Conservation (phyloP, 805 yeast species). For the Candida coleopterorum region DNA sequence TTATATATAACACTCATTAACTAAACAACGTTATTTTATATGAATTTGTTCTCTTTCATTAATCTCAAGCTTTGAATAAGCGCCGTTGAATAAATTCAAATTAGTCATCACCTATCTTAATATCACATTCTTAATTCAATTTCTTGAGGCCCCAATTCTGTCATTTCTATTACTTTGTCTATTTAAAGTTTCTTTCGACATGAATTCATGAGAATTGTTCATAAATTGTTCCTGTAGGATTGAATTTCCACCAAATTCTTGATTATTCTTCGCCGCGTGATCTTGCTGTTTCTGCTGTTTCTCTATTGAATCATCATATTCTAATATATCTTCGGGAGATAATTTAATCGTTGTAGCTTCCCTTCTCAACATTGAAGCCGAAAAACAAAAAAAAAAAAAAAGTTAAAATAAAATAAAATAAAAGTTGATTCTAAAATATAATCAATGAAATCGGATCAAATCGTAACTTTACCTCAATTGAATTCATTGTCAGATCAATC, state of each 20-base stretch:
- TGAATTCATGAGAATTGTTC: slow-evolving; percentile 18
- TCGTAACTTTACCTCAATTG: slow-evolving; percentile 22
- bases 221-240: slow-evolving; percentile 14
- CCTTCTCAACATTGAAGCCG: slow-evolving; percentile 57
- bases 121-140: slow-evolving; percentile 1
- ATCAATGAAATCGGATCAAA: slow-evolving; percentile 12
- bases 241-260: slow-evolving; percentile 11
- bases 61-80: too few relatives aligned
- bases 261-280: slow-evolving; percentile 8
- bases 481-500: slow-evolving; percentile 18
- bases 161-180: slow-evolving; percentile 13
- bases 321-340: slow-evolving; percentile 62
- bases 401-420: too few relatives aligned
- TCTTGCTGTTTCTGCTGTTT: slow-evolving; percentile 7
- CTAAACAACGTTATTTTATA: too few relatives aligned
- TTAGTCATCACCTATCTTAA: too few relatives aligned
- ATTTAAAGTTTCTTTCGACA: slow-evolving; percentile 50
- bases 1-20: too few relatives aligned
- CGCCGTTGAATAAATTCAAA: too few relatives aligned
- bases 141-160: slow-evolving; percentile 17
- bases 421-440: too few relatives aligned
- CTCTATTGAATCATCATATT: slow-evolving; percentile 35
- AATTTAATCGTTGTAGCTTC: slow-evolving; percentile 65
- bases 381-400: background rate
- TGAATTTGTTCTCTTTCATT: too few relatives aligned